Base-by-base conservation (phyloP, 306 rosid species). In the Parietaria judaica region DNA sequence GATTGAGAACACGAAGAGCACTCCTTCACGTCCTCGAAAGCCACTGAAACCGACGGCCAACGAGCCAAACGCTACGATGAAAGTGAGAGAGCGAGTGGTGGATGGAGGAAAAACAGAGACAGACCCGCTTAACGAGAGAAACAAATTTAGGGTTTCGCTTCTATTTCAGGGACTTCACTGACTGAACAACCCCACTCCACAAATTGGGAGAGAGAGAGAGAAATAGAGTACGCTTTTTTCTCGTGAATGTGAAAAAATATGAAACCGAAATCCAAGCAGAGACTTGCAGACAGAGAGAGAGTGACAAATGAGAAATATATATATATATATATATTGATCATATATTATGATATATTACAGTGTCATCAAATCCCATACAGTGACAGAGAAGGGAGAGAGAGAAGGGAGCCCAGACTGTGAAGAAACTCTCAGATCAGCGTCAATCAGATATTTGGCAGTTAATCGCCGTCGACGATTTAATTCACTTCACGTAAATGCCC, bases 391-490 rank as follows among this genome's bases (percentile, higher is more conserved):
- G 6, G 8, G 61, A 10, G 12, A 11, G 54, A 46, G 63, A 54
- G 8, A 49, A 51, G 46, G 64, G 6, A 17, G 31, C 56, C 10
- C 58, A 35, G 53, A 10, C 59, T 65, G 69, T 65, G 60, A 38
- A 49, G 13, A 38, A 23, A 53, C 56, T 63, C 67, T 51, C 48
- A 47, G 58, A 63, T 60, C 64, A 15, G 49, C 35, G 52, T 49
- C 56, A 8, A 61, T 70, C 75, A 35, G 73, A 57, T 65, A 56
- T 59, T 72, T 15, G 14, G 60, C 67, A 36, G 65, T 60, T 39
- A 63, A 63, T 70, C 74, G 60, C 64, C 76, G 61, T 75, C 63
- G 67, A 63, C n/a, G 44, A 4, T 11, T 49, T 49, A 7, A 7
- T 11, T 44, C 53, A 55, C 11, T 64, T 17, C 9, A 4, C 36